Percentiles rank a stretch among this genome's conserved stretches.
phyloP scores from a whole-genome alignment of 1,284 basidiomycete species.

The Ganoderma boninense region DNA sequence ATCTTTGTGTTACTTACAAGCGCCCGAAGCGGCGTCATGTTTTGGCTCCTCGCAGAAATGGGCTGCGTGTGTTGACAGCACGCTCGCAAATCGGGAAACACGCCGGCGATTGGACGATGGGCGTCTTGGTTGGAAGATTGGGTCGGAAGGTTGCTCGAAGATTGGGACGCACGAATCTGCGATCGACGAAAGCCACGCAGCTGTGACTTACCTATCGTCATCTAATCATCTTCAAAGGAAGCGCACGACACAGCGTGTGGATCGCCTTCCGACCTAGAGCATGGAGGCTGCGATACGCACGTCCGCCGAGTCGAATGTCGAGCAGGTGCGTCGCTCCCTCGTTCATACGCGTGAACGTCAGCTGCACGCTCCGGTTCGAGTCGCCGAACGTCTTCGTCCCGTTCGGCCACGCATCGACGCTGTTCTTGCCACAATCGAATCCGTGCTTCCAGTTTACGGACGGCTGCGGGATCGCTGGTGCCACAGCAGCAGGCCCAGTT shows the following conservation, averaged over 20 bases:
- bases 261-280: not conserved
- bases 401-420: slow-evolving; percentile 16
- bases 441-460: not conserved
- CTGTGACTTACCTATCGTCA: not conserved
- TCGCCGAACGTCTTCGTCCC: slow-evolving; percentile 23
- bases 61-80: too few relatives aligned
- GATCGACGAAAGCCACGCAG: not conserved
- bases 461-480: not conserved
- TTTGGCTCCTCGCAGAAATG: too few relatives aligned
- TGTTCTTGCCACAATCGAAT: not conserved
- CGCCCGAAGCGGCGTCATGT: too few relatives aligned
- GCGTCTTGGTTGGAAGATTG: too few relatives aligned
- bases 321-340: slow-evolving; percentile 16
- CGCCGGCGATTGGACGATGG: too few relatives aligned
- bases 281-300: slow-evolving; percentile 1
- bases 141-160: too few relatives aligned
- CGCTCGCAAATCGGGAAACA: too few relatives aligned
- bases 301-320: slow-evolving; percentile 25
- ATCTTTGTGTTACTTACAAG: too few relatives aligned
- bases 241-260: not conserved
- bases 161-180: too few relatives aligned
- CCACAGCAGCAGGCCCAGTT: not conserved
- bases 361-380: slow-evolving; percentile 22
- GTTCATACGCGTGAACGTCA: slow-evolving; percentile 26
- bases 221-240: not conserved